phyloP scores from a whole-genome alignment of 2,329 filamentous ascomycete species.

The Arthrobotrys sinensis region DNA sequence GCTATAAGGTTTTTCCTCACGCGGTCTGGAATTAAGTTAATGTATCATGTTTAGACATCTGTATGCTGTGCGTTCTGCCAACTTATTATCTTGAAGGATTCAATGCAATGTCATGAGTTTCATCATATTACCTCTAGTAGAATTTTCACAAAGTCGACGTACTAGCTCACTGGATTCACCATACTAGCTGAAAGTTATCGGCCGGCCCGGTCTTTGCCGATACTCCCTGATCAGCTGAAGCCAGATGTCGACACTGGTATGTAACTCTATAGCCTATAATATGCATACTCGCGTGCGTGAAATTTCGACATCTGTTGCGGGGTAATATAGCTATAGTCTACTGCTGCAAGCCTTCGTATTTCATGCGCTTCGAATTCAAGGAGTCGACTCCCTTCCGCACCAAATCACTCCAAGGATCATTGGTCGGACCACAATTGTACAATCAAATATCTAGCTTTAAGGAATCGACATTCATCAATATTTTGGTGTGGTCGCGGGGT shows the following conservation, averaged over 20 bases:
- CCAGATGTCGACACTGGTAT: neutral
- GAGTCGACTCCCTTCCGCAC: neutral
- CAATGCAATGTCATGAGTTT: neutral
- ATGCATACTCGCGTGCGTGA: neutral
- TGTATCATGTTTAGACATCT: neutral
- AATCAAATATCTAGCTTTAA: neutral
- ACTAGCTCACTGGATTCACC: too few species aligned
- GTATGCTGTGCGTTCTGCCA: slow-evolving; percentile 5
- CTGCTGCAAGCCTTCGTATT: slow-evolving; percentile 3
- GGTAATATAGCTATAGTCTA: neutral
- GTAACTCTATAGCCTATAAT: slow-evolving; percentile 18
- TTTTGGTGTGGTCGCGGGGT: neutral
- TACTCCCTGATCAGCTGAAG: too few species aligned
- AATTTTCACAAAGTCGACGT: neutral
- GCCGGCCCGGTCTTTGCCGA: slow-evolving; percentile 4
- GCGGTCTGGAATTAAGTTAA: neutral
- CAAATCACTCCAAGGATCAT: neutral
- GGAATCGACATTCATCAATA: neutral
- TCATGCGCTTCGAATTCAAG: slow-evolving; percentile 5
- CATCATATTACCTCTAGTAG: neutral
- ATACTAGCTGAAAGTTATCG: neutral
- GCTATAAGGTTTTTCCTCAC: neutral
- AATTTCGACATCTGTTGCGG: neutral
- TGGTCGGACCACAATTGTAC: slow-evolving; percentile 18
- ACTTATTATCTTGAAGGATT: neutral